These are phyloP conservation scores for Diaporthe velutina DNA, from an alignment of 2,329 filamentous ascomycete genomes.

Conservation along the genomic window DNA sequence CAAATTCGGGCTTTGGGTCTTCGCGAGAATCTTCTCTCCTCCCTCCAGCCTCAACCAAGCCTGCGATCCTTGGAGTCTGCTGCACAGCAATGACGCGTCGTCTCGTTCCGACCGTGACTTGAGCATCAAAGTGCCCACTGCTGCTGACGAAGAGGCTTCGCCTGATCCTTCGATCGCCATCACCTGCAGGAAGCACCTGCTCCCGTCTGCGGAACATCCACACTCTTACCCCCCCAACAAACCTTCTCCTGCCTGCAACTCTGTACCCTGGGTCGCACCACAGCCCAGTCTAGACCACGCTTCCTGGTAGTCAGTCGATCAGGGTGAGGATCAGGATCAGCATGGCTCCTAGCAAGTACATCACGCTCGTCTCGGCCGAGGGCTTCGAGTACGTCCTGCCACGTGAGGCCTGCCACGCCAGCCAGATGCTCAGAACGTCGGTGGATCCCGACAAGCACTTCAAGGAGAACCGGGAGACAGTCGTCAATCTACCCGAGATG, in stretches of 20 bases:
- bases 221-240: background rate
- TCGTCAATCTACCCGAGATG: constrained; percentile 79
- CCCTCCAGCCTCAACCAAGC: constrained; percentile 27
- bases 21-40: background rate
- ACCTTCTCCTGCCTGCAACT: constrained; percentile 14
- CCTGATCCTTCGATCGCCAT: constrained; percentile 11
- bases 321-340: background rate
- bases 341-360: constrained; percentile 69
- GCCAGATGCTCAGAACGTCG: constrained; percentile 81
- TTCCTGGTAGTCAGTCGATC: background rate
- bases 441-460: constrained; percentile 78
- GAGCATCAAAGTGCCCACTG: constrained; percentile 23
- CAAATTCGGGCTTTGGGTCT: background rate
- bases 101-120: constrained; percentile 3
- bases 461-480: constrained; percentile 72
- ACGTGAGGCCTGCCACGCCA: constrained; percentile 77
- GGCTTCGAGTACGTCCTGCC: constrained; percentile 83
- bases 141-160: constrained; percentile 7
- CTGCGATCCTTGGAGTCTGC: constrained; percentile 7
- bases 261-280: background rate
- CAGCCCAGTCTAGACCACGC: constrained; percentile 11
- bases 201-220: constrained; percentile 11
- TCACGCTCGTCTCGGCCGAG: constrained; percentile 82
- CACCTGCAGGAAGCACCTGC: constrained; percentile 13
- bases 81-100: constrained; percentile 11